Evolutionary conservation across 1,284 basidiomycete genomes (phyloP).

Genomic region (Moniliophthora roreri): DNA sequence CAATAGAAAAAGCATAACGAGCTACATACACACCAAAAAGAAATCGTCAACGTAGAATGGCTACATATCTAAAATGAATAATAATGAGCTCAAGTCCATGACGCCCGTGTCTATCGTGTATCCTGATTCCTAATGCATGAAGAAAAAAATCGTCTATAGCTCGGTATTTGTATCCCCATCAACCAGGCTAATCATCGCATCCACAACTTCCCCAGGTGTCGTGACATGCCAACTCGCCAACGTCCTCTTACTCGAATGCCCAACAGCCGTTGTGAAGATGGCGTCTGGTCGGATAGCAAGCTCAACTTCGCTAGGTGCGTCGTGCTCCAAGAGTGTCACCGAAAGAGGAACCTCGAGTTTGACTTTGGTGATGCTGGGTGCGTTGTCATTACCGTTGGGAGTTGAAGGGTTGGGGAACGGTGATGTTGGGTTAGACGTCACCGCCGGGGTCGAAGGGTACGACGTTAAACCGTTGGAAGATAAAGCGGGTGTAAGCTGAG

Average conservation of each 20-base stretch:
- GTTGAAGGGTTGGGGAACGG: background rate
- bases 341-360: conserved; percentile 74
- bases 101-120: too few relatives aligned
- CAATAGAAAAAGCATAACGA: too few relatives aligned
- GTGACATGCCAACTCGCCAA: conserved; percentile 90
- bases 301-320: conserved; percentile 46
- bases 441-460: conserved; percentile 25
- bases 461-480: too few relatives aligned
- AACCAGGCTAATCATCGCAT: conserved; percentile 45
- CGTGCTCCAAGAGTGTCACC: conserved; percentile 56
- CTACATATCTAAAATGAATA: too few relatives aligned
- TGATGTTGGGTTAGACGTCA: background rate
- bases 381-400: background rate
- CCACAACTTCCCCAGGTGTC: conserved; percentile 71
- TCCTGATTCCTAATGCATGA: too few relatives aligned
- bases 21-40: too few relatives aligned
- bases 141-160: too few relatives aligned
- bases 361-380: conserved; percentile 32
- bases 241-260: conserved; percentile 84
- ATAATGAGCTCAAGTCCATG: too few relatives aligned
- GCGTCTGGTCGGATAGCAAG: conserved; percentile 65
- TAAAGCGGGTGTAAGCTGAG: too few relatives aligned
- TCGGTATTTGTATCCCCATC: too few relatives aligned
- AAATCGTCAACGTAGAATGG: too few relatives aligned
- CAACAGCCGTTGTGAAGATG: conserved; percentile 89